Evolutionary conservation across 73 alveolate species (phyloP).

Genomic region (Blepharisma stoltei): DNA sequence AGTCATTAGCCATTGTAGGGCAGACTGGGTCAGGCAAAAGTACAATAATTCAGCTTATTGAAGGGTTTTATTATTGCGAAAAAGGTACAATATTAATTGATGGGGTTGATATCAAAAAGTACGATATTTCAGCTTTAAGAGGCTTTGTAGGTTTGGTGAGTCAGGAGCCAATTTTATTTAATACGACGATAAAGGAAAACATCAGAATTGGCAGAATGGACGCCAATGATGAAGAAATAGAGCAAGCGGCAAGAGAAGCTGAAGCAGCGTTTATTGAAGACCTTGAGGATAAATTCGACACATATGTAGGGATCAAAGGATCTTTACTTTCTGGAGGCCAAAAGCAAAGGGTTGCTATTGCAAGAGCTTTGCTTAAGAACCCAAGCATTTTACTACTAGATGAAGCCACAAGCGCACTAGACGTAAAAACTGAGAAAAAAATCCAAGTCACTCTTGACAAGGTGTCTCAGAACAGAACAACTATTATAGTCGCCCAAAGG

Average conservation of each 20-base stretch:
- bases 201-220: constrained; percentile 38
- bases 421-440: constrained; percentile 67
- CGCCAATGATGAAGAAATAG: constrained; percentile 19
- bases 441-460: constrained; percentile 61
- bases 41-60: constrained; percentile 65
- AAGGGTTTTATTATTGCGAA: constrained; percentile 71
- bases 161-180: constrained; percentile 46
- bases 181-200: constrained; percentile 38
- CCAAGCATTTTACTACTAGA: constrained; percentile 67
- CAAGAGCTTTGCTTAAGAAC: constrained; percentile 65
- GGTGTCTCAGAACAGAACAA: constrained; percentile 40
- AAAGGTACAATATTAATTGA: constrained; percentile 61
- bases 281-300: not conserved
- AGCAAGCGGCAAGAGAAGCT: not conserved
- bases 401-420: constrained; percentile 87
- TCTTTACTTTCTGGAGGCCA: constrained; percentile 65
- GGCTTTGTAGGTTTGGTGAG: constrained; percentile 44
- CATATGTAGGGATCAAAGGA: not conserved
- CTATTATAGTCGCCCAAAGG: constrained; percentile 47
- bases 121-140: constrained; percentile 34
- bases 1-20: constrained; percentile 83
- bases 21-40: constrained; percentile 81
- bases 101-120: constrained; percentile 39
- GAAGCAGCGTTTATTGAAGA: constrained; percentile 37
- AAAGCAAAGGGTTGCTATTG: constrained; percentile 73